Conservation (phyloP, 2,329 filamentous ascomycete genomes). For the Diaporthe nobilis region DNA sequence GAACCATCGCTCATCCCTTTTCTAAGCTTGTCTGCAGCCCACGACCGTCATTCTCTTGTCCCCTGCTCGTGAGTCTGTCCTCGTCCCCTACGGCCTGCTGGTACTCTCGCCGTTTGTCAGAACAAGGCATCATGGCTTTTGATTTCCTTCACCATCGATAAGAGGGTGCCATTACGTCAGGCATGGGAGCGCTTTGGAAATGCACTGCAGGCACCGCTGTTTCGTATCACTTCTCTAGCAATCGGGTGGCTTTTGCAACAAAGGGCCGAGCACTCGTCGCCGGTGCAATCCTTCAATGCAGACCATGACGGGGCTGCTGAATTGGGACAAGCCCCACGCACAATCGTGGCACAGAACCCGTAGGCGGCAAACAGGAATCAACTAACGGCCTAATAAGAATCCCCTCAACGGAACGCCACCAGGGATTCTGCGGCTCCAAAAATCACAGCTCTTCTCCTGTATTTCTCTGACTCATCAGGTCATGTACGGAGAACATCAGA, state of each 20-base stretch:
- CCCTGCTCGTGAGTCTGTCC: not conserved
- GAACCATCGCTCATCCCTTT: not conserved
- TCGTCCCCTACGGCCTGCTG: not conserved
- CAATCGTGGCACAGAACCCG: constrained; percentile 22
- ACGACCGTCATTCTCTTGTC: too few species aligned
- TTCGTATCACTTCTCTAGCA: not conserved
- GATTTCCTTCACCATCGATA: not conserved
- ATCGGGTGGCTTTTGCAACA: not conserved
- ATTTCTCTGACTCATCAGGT: not conserved
- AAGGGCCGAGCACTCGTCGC: not conserved
- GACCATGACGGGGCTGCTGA: constrained; percentile 10
- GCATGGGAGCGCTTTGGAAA: not conserved
- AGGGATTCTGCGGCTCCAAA: not conserved
- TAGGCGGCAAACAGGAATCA: not conserved
- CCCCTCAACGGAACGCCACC: not conserved
- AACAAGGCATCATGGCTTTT: not conserved
- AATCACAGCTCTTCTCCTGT: not conserved
- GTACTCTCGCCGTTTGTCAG: not conserved
- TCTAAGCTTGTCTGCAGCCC: not conserved
- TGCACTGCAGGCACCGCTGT: not conserved
- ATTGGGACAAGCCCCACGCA: constrained; percentile 31
- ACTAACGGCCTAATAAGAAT: constrained; percentile 1
- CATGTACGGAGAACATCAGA: too few species aligned
- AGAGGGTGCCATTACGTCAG: not conserved
- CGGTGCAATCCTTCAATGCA: constrained; percentile 16